Percentiles rank a stretch among this genome's conserved stretches.
Evolutionary conservation across 306 rosid genomes (phyloP).

Genomic region (Pterocarpus santalinus): DNA sequence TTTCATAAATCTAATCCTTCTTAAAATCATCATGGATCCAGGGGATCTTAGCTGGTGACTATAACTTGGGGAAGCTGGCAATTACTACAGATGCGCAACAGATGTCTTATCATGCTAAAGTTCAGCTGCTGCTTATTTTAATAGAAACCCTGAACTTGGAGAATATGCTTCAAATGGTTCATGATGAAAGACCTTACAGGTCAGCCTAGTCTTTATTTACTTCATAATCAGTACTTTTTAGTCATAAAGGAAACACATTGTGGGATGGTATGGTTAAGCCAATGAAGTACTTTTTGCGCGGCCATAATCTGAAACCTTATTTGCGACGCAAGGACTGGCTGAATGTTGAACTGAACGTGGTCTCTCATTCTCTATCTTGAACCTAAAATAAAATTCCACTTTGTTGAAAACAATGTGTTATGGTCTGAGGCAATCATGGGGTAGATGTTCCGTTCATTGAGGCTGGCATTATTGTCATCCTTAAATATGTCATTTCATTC

Average conservation of each 20-base stretch:
- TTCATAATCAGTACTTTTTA: conserved; percentile 19
- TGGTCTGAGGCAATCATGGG: conserved; percentile 26
- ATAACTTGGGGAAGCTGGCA: conserved; percentile 78
- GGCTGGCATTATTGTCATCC: neutral
- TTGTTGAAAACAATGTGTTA: conserved; percentile 14
- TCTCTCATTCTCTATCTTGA: conserved; percentile 30
- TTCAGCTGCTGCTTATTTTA: conserved; percentile 81
- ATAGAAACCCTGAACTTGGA: conserved; percentile 89
- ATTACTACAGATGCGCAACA: conserved; percentile 73
- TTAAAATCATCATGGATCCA: conserved; percentile 49
- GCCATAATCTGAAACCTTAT: conserved; percentile 31
- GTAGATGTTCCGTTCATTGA: conserved; percentile 16
- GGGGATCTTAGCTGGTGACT: conserved; percentile 83
- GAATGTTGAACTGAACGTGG: conserved; percentile 12
- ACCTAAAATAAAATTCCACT: conserved; percentile 8
- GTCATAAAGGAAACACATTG: conserved; percentile 11
- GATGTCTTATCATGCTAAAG: conserved; percentile 74
- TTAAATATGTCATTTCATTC: conserved; percentile 31
- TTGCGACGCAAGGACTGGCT: conserved; percentile 31
- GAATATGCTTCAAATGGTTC: conserved; percentile 94
- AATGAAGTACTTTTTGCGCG: conserved; percentile 20
- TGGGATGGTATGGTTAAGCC: conserved; percentile 35
- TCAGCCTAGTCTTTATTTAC: conserved; percentile 49
- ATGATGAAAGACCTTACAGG: conserved; percentile 90
- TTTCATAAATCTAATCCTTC: conserved; percentile 41